A percentile compares a stretch with the other conserved stretches of the same genome.
Evolutionary conservation across 2,329 filamentous ascomycete genomes (phyloP).

Genomic region (Colletotrichum nymphaeae): DNA sequence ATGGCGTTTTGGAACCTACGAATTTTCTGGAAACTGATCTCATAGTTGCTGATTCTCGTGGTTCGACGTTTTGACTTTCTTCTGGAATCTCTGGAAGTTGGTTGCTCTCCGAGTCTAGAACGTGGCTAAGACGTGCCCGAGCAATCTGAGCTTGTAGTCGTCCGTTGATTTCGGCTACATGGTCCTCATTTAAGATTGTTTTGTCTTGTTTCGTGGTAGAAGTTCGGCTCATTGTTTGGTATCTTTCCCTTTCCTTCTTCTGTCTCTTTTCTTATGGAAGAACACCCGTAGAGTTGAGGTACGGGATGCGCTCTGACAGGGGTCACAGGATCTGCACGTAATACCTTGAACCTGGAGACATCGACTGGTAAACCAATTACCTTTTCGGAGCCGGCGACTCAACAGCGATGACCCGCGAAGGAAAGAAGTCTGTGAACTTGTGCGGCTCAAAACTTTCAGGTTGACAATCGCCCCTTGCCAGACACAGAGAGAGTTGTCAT

Average conservation of each 20-base stretch:
- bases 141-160: background rate
- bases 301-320: constrained; percentile 4
- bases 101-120: background rate
- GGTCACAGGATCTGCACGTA: constrained; percentile 22
- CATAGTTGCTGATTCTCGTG: background rate
- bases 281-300: background rate
- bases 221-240: constrained; percentile 8
- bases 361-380: background rate
- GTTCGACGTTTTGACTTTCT: constrained; percentile 18
- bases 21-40: background rate
- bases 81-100: constrained; percentile 7
- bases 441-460: background rate
- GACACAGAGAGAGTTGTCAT: background rate
- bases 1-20: background rate
- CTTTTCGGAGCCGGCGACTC: background rate
- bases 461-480: background rate
- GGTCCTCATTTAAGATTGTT: background rate
- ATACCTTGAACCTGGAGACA: background rate
- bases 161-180: constrained; percentile 15
- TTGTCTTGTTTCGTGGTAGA: constrained; percentile 22
- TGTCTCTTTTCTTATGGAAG: background rate
- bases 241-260: background rate
- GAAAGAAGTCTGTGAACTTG: background rate
- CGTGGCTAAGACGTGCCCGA: constrained; percentile 10
- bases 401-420: constrained; percentile 10